Percentiles rank a stretch among this genome's conserved stretches.
phyloP scores from a whole-genome alignment of 164 flowering plant species.

The Macadamia integrifolia region DNA sequence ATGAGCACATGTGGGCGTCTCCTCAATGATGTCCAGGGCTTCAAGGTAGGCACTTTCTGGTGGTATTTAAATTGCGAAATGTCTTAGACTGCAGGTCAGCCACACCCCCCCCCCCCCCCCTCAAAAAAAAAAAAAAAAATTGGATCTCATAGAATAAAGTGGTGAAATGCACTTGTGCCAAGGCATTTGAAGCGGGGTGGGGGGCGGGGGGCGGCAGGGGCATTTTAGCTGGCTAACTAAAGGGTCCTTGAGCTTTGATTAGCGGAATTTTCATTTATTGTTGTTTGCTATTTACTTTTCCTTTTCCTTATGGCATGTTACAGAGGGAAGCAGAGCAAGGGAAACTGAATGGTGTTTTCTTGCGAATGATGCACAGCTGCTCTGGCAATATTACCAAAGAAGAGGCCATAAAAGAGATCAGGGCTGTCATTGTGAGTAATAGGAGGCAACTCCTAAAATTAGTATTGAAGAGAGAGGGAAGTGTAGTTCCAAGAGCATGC shows the following conservation, averaged over 20 bases:
- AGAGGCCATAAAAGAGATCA: slow-evolving; percentile 30
- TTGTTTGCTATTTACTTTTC: background rate
- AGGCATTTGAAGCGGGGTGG: too few relatives aligned
- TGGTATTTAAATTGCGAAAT: too few relatives aligned
- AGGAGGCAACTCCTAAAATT: slow-evolving; percentile 45
- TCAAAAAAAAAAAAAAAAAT: too few relatives aligned
- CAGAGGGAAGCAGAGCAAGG: slow-evolving; percentile 50
- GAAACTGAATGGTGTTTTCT: slow-evolving; percentile 43
- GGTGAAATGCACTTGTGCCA: too few relatives aligned
- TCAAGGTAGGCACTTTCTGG: slow-evolving; percentile 30
- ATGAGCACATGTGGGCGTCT: slow-evolving; percentile 72
- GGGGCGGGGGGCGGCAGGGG: too few relatives aligned
- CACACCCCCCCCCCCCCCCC: too few relatives aligned
- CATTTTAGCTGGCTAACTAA: too few relatives aligned
- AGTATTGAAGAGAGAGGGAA: slow-evolving; percentile 38
- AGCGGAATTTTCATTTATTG: background rate
- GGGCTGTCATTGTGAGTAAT: slow-evolving; percentile 10
- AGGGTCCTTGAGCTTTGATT: too few relatives aligned
- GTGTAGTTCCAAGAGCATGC: slow-evolving; percentile 51
- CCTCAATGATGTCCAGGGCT: slow-evolving; percentile 53
- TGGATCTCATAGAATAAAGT: too few relatives aligned
- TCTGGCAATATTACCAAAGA: slow-evolving; percentile 27
- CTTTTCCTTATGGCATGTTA: background rate
- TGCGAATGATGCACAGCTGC: slow-evolving; percentile 30
- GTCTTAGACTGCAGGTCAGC: too few relatives aligned